Conservation (phyloP, 2,329 filamentous ascomycete genomes). For the Ramularia endophylla region DNA sequence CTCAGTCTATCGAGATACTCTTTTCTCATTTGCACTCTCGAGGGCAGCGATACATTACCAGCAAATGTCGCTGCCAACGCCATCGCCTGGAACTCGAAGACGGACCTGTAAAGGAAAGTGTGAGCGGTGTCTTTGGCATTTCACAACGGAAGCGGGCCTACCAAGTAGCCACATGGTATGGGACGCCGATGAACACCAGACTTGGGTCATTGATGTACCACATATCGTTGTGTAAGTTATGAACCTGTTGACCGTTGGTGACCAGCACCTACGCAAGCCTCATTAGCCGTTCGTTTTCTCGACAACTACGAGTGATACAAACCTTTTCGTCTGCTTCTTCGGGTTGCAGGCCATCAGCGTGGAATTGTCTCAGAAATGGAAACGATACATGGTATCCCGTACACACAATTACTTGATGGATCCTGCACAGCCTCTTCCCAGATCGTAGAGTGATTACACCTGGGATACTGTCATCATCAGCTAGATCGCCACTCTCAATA, state of each 20-base stretch:
- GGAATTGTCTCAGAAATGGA: slow-evolving; percentile 54
- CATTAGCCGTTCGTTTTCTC: too few species aligned
- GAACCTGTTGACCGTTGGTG: slow-evolving; percentile 57
- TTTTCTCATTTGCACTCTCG: slow-evolving; percentile 35
- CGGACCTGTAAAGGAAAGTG: slow-evolving; percentile 37
- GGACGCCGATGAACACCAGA: slow-evolving; percentile 58
- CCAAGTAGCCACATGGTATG: slow-evolving; percentile 59
- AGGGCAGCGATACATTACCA: slow-evolving; percentile 46
- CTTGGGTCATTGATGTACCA: slow-evolving; percentile 65
- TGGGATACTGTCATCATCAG: slow-evolving; percentile 38
- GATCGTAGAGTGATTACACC: slow-evolving; percentile 49
- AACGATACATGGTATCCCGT: slow-evolving; percentile 65
- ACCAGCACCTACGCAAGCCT: too few species aligned
- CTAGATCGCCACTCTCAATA: background rate
- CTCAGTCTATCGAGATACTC: slow-evolving; percentile 36
- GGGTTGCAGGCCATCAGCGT: slow-evolving; percentile 39
- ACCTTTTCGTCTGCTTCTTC: slow-evolving; percentile 45
- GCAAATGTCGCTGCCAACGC: slow-evolving; percentile 53
- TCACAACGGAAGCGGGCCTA: too few species aligned
- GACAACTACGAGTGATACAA: too few species aligned
- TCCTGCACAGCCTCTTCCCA: slow-evolving; percentile 47
- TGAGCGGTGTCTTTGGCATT: too few species aligned
- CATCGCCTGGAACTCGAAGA: slow-evolving; percentile 66
- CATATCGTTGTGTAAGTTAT: slow-evolving; percentile 65
- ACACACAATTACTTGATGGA: slow-evolving; percentile 58